phyloP scores from a whole-genome alignment of 768 basidiomycete genomes.

The Plicaturopsis crispa region DNA sequence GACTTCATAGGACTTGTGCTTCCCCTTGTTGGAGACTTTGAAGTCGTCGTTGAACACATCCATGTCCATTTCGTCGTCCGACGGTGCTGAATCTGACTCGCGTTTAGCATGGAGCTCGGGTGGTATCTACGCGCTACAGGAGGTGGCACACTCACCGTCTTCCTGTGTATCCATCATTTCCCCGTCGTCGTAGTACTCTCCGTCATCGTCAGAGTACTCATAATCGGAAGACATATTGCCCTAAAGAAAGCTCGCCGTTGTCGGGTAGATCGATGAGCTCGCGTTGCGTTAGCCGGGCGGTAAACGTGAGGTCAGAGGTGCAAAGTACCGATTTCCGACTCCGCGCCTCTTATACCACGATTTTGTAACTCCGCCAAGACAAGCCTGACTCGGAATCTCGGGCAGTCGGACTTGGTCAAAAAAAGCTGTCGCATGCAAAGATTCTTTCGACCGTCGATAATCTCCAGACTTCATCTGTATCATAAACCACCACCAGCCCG shows the following conservation, averaged over 20 bases:
- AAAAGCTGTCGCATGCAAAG: neutral
- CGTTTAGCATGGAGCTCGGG: constrained; percentile 14
- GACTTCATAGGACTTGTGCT: constrained; percentile 74
- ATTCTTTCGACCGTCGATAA: neutral
- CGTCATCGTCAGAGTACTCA: constrained; percentile 63
- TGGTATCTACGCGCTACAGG: constrained; percentile 5
- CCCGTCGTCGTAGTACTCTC: constrained; percentile 61
- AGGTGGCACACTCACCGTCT: constrained; percentile 30
- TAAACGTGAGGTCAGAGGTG: too few species aligned
- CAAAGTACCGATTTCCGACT: too few species aligned
- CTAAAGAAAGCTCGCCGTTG: constrained; percentile 3
- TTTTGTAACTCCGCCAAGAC: too few species aligned
- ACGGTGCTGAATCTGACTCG: constrained; percentile 29
- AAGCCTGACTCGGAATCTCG: neutral
- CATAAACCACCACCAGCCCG: neutral
- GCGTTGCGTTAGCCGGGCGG: too few species aligned
- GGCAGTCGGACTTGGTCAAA: neutral
- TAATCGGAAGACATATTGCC: constrained; percentile 54
- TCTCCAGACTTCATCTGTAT: neutral
- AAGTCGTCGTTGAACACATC: constrained; percentile 61
- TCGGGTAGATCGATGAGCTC: neutral
- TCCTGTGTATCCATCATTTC: constrained; percentile 63
- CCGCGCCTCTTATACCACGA: too few species aligned
- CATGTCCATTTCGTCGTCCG: constrained; percentile 64
- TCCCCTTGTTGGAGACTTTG: constrained; percentile 44